These are phyloP conservation scores for Alternaria longipes DNA, from an alignment of 2,329 filamentous ascomycete species.

Conservation along the genomic window DNA sequence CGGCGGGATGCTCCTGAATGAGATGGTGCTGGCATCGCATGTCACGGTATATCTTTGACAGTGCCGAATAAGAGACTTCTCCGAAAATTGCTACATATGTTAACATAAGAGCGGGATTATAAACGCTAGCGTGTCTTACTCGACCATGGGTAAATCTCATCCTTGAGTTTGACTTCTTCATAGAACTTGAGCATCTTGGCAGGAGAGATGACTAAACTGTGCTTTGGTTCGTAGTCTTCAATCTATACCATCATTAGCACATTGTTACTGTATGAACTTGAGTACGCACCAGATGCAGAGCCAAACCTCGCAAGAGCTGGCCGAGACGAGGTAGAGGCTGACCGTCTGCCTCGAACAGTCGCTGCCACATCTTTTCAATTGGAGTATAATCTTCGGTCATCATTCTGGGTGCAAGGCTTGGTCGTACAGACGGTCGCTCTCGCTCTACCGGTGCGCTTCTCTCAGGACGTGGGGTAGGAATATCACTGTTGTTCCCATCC, in stretches of 20 bases:
- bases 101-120: constrained; percentile 6
- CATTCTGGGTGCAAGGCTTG: constrained; percentile 40
- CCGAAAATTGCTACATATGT: constrained; percentile 53
- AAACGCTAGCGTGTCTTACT: constrained; percentile 57
- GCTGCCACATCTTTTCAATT: constrained; percentile 77
- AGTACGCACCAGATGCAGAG: constrained; percentile 72
- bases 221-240: constrained; percentile 72
- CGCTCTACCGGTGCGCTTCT: constrained; percentile 37
- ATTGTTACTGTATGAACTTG: neutral
- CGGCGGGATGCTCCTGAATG: constrained; percentile 55
- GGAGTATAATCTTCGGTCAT: constrained; percentile 50
- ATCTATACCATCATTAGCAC: constrained; percentile 59
- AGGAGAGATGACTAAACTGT: constrained; percentile 76
- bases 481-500: constrained; percentile 42
- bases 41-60: constrained; percentile 58
- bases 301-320: constrained; percentile 77
- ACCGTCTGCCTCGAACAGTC: constrained; percentile 73
- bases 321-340: constrained; percentile 73
- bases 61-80: constrained; percentile 51
- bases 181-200: constrained; percentile 80
- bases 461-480: constrained; percentile 39
- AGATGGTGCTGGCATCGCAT: constrained; percentile 60
- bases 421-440: constrained; percentile 37
- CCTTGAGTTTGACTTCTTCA: constrained; percentile 67
- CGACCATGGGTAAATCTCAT: constrained; percentile 74